Conservation (phyloP, 2,329 filamentous ascomycete species). For the Colletotrichum tabaci region DNA sequence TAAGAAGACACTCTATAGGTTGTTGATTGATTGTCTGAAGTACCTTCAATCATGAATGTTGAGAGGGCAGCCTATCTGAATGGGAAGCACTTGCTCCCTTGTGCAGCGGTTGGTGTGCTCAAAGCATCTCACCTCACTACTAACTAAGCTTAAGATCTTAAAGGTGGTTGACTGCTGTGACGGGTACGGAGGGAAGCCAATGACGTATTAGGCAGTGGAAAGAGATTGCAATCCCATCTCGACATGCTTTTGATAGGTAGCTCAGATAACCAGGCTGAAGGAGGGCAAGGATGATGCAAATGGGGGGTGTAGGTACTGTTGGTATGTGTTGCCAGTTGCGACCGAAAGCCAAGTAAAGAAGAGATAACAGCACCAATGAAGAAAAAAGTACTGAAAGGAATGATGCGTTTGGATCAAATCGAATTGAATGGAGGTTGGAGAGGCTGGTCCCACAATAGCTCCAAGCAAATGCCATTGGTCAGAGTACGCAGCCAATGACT, state of each 20-base stretch:
- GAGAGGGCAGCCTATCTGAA: background rate
- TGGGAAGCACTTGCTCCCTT: constrained; percentile 5
- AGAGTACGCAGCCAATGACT: constrained; percentile 7
- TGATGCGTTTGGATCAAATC: background rate
- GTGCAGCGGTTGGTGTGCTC: constrained; percentile 16
- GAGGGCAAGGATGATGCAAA: background rate
- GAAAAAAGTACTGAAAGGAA: background rate
- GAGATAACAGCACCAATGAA: background rate
- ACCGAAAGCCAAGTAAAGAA: background rate
- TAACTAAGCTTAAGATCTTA: constrained; percentile 7
- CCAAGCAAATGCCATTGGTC: constrained; percentile 13
- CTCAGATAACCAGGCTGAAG: background rate
- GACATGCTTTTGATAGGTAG: background rate
- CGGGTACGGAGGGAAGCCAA: background rate
- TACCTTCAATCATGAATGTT: background rate
- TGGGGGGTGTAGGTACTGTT: too few relatives aligned
- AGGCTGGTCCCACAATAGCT: constrained; percentile 18
- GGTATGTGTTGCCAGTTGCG: background rate
- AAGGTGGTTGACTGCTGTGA: constrained; percentile 16
- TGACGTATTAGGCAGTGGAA: background rate
- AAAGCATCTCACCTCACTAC: constrained; percentile 9
- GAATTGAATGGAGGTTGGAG: constrained; percentile 4
- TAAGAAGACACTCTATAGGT: background rate
- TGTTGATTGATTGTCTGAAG: constrained; percentile 23
- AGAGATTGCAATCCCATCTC: background rate